A percentile compares a stretch with the other conserved stretches of the same genome.
Evolutionary conservation across 2,329 filamentous ascomycete genomes (phyloP).

Genomic region (Epichloe elymi): DNA sequence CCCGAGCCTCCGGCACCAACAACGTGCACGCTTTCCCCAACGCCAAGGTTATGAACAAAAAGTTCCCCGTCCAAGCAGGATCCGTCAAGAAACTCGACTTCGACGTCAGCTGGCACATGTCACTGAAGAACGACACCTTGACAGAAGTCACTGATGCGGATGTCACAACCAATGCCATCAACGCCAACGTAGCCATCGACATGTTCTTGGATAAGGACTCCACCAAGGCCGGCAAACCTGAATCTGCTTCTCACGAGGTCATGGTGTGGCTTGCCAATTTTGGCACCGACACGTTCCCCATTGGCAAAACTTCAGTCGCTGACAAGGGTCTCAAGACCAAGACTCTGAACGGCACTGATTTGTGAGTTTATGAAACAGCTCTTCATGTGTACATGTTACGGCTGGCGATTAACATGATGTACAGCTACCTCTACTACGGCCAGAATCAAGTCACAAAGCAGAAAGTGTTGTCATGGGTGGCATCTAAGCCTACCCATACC

Average conservation of each 20-base stretch:
- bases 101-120: conserved; percentile 35
- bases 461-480: conserved; percentile 37
- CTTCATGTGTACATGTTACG: background rate
- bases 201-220: conserved; percentile 41
- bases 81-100: conserved; percentile 27
- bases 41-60: conserved; percentile 29
- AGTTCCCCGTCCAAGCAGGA: conserved; percentile 29
- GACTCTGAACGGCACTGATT: conserved; percentile 27
- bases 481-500: conserved; percentile 19
- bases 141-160: conserved; percentile 20
- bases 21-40: conserved; percentile 43
- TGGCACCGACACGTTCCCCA: conserved; percentile 32
- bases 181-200: conserved; percentile 45
- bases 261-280: conserved; percentile 43
- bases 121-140: conserved; percentile 26
- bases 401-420: background rate
- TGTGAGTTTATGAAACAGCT: conserved; percentile 19
- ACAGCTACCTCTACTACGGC: conserved; percentile 28
- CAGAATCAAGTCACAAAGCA: conserved; percentile 25
- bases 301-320: conserved; percentile 22
- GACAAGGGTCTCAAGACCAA: conserved; percentile 19
- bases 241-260: conserved; percentile 35
- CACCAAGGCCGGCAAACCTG: conserved; percentile 24
- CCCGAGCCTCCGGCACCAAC: conserved; percentile 19
- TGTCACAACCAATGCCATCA: conserved; percentile 24